phyloP scores from a whole-genome alignment of 441 rosid genomes.

The Mallotus japonicus region DNA sequence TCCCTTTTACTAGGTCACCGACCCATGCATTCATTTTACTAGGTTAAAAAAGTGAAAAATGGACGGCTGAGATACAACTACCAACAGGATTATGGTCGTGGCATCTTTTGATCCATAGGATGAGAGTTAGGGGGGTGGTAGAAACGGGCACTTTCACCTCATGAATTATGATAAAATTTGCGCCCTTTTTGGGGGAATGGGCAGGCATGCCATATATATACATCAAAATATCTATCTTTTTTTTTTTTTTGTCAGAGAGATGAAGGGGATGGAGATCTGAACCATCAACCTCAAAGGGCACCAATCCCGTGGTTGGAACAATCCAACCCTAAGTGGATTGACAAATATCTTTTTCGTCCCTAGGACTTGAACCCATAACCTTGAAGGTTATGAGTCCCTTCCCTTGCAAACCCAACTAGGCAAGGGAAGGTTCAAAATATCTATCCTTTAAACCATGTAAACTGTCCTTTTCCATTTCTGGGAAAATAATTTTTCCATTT shows the following conservation, averaged over 20 bases:
- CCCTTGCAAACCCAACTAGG: too few species aligned
- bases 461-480: slow-evolving; percentile 11
- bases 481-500: neutral
- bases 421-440: too few species aligned
- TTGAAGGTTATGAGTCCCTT: too few species aligned
- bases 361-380: too few species aligned
- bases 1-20: too few species aligned
- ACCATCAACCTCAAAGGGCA: too few species aligned
- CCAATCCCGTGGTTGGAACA: too few species aligned
- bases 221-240: slow-evolving; percentile 14
- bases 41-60: neutral
- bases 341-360: too few species aligned
- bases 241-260: too few species aligned
- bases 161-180: slow-evolving; percentile 4
- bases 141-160: neutral
- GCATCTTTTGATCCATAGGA: slow-evolving; percentile 5
- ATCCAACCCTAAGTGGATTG: too few species aligned
- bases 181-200: slow-evolving; percentile 12
- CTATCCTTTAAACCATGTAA: slow-evolving; percentile 12
- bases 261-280: too few species aligned
- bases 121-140: slow-evolving; percentile 15
- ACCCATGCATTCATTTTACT: neutral
- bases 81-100: neutral
- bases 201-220: neutral
- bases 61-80: neutral